Conservation (phyloP, 2,329 filamentous ascomycete species). For the Aspergillus sp. region DNA sequence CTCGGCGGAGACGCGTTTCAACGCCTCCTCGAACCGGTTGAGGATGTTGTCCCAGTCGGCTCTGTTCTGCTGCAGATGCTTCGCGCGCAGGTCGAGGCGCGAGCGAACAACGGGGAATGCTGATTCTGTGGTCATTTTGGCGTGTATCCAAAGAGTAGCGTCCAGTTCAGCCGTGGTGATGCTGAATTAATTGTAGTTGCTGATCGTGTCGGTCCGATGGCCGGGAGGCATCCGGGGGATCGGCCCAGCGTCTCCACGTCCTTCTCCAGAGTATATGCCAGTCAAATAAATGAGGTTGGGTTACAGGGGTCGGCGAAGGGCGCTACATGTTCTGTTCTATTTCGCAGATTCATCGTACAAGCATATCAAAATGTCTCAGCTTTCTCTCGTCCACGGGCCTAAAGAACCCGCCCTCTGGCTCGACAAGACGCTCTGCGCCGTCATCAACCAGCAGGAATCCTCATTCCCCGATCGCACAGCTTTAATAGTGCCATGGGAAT, state of each 20-base stretch:
- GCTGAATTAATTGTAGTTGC: not conserved
- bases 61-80: constrained; percentile 20
- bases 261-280: not conserved
- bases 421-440: constrained; percentile 15
- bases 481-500: constrained; percentile 23
- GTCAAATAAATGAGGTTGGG: not conserved
- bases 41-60: constrained; percentile 34
- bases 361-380: not conserved
- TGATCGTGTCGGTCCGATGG: constrained; percentile 6
- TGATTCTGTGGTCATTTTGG: constrained; percentile 15
- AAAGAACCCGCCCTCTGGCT: constrained; percentile 21
- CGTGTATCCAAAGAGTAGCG: not conserved
- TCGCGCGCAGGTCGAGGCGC: constrained; percentile 21
- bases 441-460: constrained; percentile 24
- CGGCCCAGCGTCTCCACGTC: constrained; percentile 12
- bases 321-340: not conserved
- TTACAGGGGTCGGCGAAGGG: not conserved
- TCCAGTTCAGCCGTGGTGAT: not conserved
- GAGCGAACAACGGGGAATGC: constrained; percentile 16
- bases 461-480: constrained; percentile 10
- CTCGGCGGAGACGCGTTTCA: constrained; percentile 30
- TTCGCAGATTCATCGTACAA: not conserved
- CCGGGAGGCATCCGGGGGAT: not conserved
- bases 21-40: constrained; percentile 26
- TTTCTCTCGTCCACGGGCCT: constrained; percentile 21